Evolutionary conservation across 2,329 filamentous ascomycete species (phyloP).

Genomic region (Colletotrichum noveboracense): DNA sequence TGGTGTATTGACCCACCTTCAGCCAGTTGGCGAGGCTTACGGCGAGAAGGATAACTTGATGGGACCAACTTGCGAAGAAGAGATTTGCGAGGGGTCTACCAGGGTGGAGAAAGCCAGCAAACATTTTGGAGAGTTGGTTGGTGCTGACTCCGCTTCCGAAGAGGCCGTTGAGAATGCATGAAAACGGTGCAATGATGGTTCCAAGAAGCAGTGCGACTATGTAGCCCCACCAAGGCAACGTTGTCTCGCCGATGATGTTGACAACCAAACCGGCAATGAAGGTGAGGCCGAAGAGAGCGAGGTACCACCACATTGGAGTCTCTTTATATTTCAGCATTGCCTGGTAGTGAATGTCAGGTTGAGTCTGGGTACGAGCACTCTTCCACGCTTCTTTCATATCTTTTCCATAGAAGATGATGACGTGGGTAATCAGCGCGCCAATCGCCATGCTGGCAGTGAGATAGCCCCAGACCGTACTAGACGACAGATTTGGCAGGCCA

Average conservation of each 20-base stretch:
- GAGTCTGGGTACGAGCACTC: conserved; percentile 21
- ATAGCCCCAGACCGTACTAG: conserved; percentile 30
- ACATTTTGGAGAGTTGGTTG: conserved; percentile 40
- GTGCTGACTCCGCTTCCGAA: conserved; percentile 25
- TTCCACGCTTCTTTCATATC: conserved; percentile 23
- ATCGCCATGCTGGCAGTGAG: conserved; percentile 35
- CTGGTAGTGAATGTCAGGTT: conserved; percentile 44
- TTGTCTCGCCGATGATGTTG: conserved; percentile 38
- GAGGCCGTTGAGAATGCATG: conserved; percentile 31
- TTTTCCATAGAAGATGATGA: conserved; percentile 24
- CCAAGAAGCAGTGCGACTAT: conserved; percentile 36
- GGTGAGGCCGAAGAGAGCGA: conserved; percentile 31
- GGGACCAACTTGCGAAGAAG: conserved; percentile 42
- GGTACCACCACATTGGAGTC: conserved; percentile 41
- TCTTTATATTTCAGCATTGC: conserved; percentile 46
- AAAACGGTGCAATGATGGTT: conserved; percentile 39
- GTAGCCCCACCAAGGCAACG: conserved; percentile 40
- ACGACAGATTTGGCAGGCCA: conserved; percentile 31
- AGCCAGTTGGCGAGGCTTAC: conserved; percentile 32
- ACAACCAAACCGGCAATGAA: conserved; percentile 39
- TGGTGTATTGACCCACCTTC: conserved; percentile 42
- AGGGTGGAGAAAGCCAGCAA: conserved; percentile 51
- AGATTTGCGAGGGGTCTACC: conserved; percentile 44
- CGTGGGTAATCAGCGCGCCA: conserved; percentile 24
- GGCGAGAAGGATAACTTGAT: conserved; percentile 38